These are phyloP conservation scores for Colletotrichum sp. DNA, from an alignment of 2,329 filamentous ascomycete genomes.

Conservation along the genomic window DNA sequence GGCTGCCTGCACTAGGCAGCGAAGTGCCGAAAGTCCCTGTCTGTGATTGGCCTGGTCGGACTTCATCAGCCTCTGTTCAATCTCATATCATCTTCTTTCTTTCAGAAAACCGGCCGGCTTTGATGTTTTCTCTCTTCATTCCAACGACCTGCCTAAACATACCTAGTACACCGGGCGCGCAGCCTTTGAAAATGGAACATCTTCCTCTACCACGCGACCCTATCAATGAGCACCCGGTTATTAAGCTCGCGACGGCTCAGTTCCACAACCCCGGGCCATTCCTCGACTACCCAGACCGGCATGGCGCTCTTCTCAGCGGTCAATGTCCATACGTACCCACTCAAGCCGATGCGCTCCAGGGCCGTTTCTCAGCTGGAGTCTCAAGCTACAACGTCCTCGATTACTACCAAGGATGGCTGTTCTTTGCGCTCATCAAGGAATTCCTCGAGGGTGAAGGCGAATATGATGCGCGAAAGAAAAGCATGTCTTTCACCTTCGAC, in stretches of 20 bases:
- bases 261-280: not conserved
- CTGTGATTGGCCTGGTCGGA: not conserved
- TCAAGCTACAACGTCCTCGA: not conserved
- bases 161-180: too few species aligned
- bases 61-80: not conserved
- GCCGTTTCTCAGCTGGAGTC: not conserved
- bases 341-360: not conserved
- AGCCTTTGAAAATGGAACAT: not conserved
- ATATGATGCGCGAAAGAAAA: not conserved
- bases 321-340: not conserved
- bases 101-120: not conserved
- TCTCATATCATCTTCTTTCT: not conserved
- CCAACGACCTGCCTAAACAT: not conserved
- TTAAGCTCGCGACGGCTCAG: not conserved
- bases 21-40: not conserved
- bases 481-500: not conserved
- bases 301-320: not conserved
- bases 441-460: not conserved
- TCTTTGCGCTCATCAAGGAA: not conserved
- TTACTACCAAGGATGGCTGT: conserved; percentile 10
- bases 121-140: not conserved
- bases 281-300: not conserved
- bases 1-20: not conserved
- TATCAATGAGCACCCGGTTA: not conserved
- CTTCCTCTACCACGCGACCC: conserved; percentile 13